Conservation (phyloP, 352 stramenopile species). For the Phytopythium delawarense region DNA sequence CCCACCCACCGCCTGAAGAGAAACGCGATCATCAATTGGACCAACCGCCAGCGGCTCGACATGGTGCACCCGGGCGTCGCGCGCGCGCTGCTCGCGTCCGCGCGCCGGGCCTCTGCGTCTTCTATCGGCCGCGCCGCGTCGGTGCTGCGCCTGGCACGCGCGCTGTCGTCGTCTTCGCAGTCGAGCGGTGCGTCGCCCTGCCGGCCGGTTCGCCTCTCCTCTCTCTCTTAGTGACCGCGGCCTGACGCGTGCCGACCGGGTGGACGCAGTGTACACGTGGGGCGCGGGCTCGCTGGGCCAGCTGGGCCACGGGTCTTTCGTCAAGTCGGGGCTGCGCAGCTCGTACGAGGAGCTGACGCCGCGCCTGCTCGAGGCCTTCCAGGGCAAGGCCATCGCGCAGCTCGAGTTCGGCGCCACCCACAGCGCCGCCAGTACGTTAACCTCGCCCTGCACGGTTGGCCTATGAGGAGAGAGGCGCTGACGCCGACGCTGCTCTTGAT, state of each 20-base stretch:
- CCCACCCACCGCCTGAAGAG: background rate
- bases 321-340: conserved; percentile 83
- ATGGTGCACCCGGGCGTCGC: conserved; percentile 53
- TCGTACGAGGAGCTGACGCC: conserved; percentile 83
- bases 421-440: conserved; percentile 70
- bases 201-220: no score
- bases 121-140: conserved; percentile 8
- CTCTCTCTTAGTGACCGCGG: no score
- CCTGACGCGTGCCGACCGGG: background rate
- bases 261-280: conserved; percentile 69
- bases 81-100: conserved; percentile 9
- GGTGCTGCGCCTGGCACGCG: conserved; percentile 12
- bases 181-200: conserved; percentile 41
- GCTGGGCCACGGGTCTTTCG: conserved; percentile 70
- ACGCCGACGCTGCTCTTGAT: background rate
- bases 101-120: background rate
- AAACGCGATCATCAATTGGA: background rate
- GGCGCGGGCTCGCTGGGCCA: conserved; percentile 83
- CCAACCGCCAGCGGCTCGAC: background rate
- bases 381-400: conserved; percentile 55
- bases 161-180: conserved; percentile 42
- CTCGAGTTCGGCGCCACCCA: conserved; percentile 76
- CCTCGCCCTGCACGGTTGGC: background rate
- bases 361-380: conserved; percentile 62
- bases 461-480: background rate